A percentile compares a stretch with the other conserved stretches of the same genome.
phyloP scores from a whole-genome alignment of 331 rosid genomes.

The Dryas integrifolia region DNA sequence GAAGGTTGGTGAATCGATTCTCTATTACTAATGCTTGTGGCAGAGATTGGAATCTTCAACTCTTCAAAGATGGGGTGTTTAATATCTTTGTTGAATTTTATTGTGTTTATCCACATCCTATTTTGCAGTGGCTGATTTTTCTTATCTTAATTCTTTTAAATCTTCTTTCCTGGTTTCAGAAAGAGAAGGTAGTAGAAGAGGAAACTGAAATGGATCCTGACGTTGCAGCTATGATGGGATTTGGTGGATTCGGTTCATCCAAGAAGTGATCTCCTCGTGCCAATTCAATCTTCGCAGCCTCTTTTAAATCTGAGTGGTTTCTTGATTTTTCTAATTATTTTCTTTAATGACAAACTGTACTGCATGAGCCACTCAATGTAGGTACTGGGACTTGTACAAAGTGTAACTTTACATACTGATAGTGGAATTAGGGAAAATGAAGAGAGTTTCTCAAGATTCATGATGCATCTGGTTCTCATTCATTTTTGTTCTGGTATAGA shows the following conservation, averaged over 20 bases:
- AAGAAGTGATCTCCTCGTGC: constrained; percentile 50
- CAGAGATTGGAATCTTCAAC: background rate
- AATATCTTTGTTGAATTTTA: background rate
- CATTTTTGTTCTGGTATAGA: background rate
- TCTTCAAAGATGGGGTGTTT: background rate
- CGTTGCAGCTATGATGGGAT: constrained; percentile 97
- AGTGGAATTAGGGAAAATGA: background rate
- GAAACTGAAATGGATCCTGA: constrained; percentile 81
- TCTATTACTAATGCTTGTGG: constrained; percentile 11
- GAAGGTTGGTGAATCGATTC: constrained; percentile 53
- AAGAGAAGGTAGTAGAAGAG: constrained; percentile 75
- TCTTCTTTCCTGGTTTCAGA: constrained; percentile 46
- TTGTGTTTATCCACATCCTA: background rate
- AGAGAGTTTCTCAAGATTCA: background rate
- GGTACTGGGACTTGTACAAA: constrained; percentile 9
- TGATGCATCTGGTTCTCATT: background rate
- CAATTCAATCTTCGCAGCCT: constrained; percentile 6
- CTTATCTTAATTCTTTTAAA: background rate
- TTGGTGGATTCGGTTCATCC: constrained; percentile 85
- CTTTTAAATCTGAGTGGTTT: background rate
- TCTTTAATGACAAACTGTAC: background rate
- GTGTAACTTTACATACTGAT: background rate
- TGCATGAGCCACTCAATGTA: background rate
- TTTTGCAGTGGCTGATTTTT: background rate
- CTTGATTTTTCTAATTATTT: background rate